Evolutionary conservation across 495 filamentous ascomycete genomes (phyloP), one percentile per base, ranked within the genome.

Genomic region (Eremomyces bilateralis): DNA sequence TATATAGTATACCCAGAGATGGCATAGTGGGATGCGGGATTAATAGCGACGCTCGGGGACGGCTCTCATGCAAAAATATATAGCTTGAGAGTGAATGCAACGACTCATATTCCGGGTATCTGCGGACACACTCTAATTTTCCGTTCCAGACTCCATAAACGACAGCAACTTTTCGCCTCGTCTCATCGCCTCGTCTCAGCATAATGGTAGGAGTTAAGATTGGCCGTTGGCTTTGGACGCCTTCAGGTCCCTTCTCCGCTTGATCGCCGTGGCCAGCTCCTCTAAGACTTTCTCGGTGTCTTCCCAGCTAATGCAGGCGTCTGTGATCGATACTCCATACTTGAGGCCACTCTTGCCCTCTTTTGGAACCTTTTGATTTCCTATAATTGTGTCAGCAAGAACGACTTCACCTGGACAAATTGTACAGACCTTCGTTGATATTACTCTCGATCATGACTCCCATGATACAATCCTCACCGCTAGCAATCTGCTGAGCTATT

Each of bases 391-490:
- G 34, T 20, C 33, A 20, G 36, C 31, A 31, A 29, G 20, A 15
- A 21, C 13, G 3, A 20, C 1, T 17, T 15, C 20, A 33, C 15
- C 29, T 31, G 15, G 13, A 25, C 19, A 38, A 16, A 39, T 27
- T 29, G 24, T 13, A 37, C 59, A 38, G 53, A 75, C 82, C 88
- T 58, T 93, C 88, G 51, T 83, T 72, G 55, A 99, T 90, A 51
- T 95, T 73, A 49, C 79, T 90, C 61, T 99, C 90, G 47, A 99
- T 91, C 88, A 97, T 97, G 42, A 95, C 76, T 43, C 85, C 88
- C 42, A 95, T 65, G 48, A 97, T 93, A 37, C 66, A 79, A 33
- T 67, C 72, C 59, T 97, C 78, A 28, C 88, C 88, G 46, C 73
- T 72, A 28, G 77, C 74, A 27, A 97, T 56, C 61, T 97, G 88